A percentile compares a stretch with the other conserved stretches of the same genome.
phyloP scores from a whole-genome alignment of 2,329 filamentous ascomycete species.

The Colletotrichum limetticola region DNA sequence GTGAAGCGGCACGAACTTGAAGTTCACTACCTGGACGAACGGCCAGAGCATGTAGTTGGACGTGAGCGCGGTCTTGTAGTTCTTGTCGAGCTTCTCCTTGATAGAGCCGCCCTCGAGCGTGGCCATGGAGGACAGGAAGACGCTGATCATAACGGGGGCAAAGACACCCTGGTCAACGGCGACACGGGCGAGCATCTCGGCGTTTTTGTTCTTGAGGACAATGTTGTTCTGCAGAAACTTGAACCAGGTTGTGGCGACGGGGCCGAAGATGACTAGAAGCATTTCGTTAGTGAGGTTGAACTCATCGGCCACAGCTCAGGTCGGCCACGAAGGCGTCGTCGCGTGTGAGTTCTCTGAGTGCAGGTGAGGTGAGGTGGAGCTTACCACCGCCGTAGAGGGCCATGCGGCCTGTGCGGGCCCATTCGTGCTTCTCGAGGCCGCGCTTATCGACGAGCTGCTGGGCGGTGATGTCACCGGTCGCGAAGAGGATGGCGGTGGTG shows the following conservation, averaged over 20 bases:
- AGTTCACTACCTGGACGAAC: slow-evolving; percentile 85
- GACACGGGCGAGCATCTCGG: slow-evolving; percentile 83
- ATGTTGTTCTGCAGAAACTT: slow-evolving; percentile 79
- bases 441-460: slow-evolving; percentile 90
- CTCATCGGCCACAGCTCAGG: neutral
- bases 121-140: slow-evolving; percentile 88
- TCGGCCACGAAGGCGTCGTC: too few relatives aligned
- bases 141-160: slow-evolving; percentile 82
- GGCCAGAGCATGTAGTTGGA: slow-evolving; percentile 94
- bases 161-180: slow-evolving; percentile 84
- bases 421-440: slow-evolving; percentile 80
- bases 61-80: slow-evolving; percentile 77
- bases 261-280: slow-evolving; percentile 79
- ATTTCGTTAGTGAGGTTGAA: neutral
- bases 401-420: slow-evolving; percentile 80
- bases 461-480: slow-evolving; percentile 88
- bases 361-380: slow-evolving; percentile 38
- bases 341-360: neutral
- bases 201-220: slow-evolving; percentile 69
- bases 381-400: slow-evolving; percentile 80
- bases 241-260: slow-evolving; percentile 89
- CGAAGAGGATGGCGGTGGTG: slow-evolving; percentile 92
- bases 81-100: slow-evolving; percentile 75
- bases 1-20: slow-evolving; percentile 85
- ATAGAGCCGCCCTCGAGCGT: slow-evolving; percentile 75